Conservation (phyloP, 2,329 filamentous ascomycete species). For the Dryadomyces sulphureus region DNA sequence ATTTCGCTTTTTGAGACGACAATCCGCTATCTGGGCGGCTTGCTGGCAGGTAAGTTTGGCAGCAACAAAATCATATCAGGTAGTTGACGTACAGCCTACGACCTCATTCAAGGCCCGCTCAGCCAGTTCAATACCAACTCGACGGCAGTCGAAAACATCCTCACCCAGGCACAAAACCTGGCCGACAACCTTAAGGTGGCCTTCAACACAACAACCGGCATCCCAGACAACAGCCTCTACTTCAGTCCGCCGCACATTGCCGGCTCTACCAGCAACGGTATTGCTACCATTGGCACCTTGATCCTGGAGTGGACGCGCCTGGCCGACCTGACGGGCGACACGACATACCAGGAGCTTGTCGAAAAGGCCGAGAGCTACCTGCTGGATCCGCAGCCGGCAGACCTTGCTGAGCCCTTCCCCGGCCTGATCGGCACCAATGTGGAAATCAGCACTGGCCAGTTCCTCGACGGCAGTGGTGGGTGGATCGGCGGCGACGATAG, state of each 20-base stretch:
- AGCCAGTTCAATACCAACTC: slow-evolving; percentile 24
- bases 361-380: slow-evolving; percentile 58
- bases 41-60: slow-evolving; percentile 49
- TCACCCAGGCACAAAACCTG: slow-evolving; percentile 52
- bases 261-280: slow-evolving; percentile 44
- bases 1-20: slow-evolving; percentile 84
- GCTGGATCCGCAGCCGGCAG: slow-evolving; percentile 43
- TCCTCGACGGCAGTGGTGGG: slow-evolving; percentile 52
- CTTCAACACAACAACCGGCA: slow-evolving; percentile 61
- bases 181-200: slow-evolving; percentile 62
- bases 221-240: slow-evolving; percentile 56
- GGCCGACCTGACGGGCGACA: slow-evolving; percentile 57
- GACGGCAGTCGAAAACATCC: slow-evolving; percentile 39
- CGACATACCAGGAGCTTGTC: slow-evolving; percentile 48
- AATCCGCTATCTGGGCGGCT: slow-evolving; percentile 71
- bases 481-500: slow-evolving; percentile 69
- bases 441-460: slow-evolving; percentile 48
- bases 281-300: slow-evolving; percentile 65
- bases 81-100: slow-evolving; percentile 34
- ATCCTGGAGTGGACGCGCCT: slow-evolving; percentile 75
- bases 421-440: slow-evolving; percentile 60
- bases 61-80: no score
- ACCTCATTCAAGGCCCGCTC: slow-evolving; percentile 56
- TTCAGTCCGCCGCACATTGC: slow-evolving; percentile 38
- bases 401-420: slow-evolving; percentile 53